These are phyloP conservation scores for Breviolum minutum DNA, from an alignment of 73 alveolate species.

Conservation along the genomic window DNA sequence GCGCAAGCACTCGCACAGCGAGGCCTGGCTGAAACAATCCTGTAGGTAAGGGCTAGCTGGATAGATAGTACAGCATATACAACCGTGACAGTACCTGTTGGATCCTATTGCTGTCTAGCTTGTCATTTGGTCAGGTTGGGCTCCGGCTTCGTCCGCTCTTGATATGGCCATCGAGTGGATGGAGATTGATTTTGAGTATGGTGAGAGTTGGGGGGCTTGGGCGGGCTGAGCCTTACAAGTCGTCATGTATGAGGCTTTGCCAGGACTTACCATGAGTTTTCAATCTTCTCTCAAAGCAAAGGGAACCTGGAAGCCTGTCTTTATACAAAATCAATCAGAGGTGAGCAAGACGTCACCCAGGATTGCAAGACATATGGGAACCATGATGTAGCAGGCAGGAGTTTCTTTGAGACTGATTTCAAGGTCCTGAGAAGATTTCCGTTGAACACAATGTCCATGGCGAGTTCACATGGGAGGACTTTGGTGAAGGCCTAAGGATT, in stretches of 20 bases:
- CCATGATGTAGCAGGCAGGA: neutral
- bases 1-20: slow-evolving; percentile 55
- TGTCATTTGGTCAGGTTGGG: slow-evolving; percentile 5
- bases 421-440: slow-evolving; percentile 28
- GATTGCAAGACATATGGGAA: no score
- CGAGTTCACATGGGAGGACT: slow-evolving; percentile 52
- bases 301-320: no score
- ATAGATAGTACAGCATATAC: no score
- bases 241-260: neutral
- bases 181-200: slow-evolving; percentile 66
- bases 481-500: slow-evolving; percentile 5
- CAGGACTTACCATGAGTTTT: neutral
- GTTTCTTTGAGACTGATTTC: neutral
- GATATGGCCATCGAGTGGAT: slow-evolving; percentile 48
- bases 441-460: slow-evolving; percentile 83
- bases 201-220: slow-evolving; percentile 16
- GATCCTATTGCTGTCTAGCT: no score
- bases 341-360: no score
- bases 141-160: slow-evolving; percentile 1
- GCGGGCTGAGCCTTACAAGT: neutral
- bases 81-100: no score
- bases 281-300: neutral
- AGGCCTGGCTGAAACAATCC: neutral
- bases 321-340: no score
- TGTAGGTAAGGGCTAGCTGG: no score